Percentiles rank a stretch among this genome's conserved stretches.
These are phyloP conservation scores for Trifolium fragiferum DNA, from an alignment of 306 rosid species.

Conservation along the genomic window DNA sequence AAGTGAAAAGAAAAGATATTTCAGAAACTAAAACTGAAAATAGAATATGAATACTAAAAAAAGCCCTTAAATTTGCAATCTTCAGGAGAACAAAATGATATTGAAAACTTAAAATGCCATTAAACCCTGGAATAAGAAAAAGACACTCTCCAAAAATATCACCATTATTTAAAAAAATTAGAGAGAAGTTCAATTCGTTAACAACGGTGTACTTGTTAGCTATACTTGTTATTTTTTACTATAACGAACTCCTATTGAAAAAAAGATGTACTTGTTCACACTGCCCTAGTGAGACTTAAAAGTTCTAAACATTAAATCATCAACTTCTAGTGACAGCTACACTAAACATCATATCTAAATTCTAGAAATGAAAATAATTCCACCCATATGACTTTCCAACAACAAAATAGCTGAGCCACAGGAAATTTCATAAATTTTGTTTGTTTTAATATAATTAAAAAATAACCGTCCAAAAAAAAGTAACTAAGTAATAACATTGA, in stretches of 20 bases:
- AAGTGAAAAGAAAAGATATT: slow-evolving; percentile 13
- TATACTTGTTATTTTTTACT: neutral
- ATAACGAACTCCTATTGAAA: neutral
- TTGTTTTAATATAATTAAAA: slow-evolving; percentile 18
- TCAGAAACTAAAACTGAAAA: neutral
- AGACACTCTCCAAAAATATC: slow-evolving; percentile 17
- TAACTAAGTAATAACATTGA: neutral
- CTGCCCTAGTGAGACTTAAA: neutral
- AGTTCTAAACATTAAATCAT: slow-evolving; percentile 1
- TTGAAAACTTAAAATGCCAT: slow-evolving; percentile 16
- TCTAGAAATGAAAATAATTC: neutral
- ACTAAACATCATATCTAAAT: slow-evolving; percentile 10
- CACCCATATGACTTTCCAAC: slow-evolving; percentile 20
- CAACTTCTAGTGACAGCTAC: slow-evolving; percentile 7
- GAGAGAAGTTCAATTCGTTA: neutral
- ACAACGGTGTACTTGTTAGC: neutral
- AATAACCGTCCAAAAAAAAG: too few relatives aligned
- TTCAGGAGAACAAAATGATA: slow-evolving; percentile 8
- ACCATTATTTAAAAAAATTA: neutral
- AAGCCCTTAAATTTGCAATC: neutral
- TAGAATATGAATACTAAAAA: neutral
- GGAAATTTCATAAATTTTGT: slow-evolving; percentile 6
- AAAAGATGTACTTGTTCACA: slow-evolving; percentile 6
- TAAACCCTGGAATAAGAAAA: slow-evolving; percentile 14
- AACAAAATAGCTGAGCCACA: slow-evolving; percentile 10